Conservation (phyloP, 495 filamentous ascomycete genomes). For the Hypoxylon perforatum region DNA sequence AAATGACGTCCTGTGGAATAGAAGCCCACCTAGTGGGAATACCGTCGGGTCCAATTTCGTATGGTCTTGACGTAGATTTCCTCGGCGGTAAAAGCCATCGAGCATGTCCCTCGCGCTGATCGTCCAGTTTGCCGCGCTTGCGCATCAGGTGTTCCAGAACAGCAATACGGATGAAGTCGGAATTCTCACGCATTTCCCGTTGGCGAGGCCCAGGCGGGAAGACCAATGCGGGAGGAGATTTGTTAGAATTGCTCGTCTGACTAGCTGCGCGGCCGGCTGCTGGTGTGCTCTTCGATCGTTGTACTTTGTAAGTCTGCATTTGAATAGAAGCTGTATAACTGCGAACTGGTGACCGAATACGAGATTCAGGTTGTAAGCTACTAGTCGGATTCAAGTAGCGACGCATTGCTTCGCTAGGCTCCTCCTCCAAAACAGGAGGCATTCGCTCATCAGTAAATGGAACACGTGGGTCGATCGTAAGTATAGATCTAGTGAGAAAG, state of each 20-base stretch:
- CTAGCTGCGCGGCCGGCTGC: slow-evolving; percentile 50
- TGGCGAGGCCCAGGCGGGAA: slow-evolving; percentile 69
- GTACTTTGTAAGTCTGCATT: slow-evolving; percentile 82
- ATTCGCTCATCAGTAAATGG: slow-evolving; percentile 90
- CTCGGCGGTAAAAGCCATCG: slow-evolving; percentile 89
- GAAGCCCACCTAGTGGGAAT: slow-evolving; percentile 64
- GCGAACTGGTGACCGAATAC: slow-evolving; percentile 32
- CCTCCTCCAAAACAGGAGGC: slow-evolving; percentile 77
- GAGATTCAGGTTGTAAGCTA: slow-evolving; percentile 69
- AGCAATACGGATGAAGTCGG: slow-evolving; percentile 91
- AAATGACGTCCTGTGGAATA: slow-evolving; percentile 36
- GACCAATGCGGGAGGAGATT: slow-evolving; percentile 48
- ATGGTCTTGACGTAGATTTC: slow-evolving; percentile 64
- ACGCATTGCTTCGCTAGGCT: slow-evolving; percentile 86
- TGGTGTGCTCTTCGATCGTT: slow-evolving; percentile 55
- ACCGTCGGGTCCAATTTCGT: slow-evolving; percentile 62
- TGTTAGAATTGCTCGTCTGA: slow-evolving; percentile 48
- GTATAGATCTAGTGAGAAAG: slow-evolving; percentile 85
- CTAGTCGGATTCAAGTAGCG: slow-evolving; percentile 91
- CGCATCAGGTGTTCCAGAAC: slow-evolving; percentile 99
- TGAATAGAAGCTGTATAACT: slow-evolving; percentile 82
- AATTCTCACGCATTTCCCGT: slow-evolving; percentile 91
- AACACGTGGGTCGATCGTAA: slow-evolving; percentile 76
- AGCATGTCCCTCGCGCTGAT: slow-evolving; percentile 83
- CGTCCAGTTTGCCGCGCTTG: slow-evolving; percentile 86